Evolutionary conservation across 2,329 filamentous ascomycete genomes (phyloP).

Genomic region (Apiospora pterosperma): DNA sequence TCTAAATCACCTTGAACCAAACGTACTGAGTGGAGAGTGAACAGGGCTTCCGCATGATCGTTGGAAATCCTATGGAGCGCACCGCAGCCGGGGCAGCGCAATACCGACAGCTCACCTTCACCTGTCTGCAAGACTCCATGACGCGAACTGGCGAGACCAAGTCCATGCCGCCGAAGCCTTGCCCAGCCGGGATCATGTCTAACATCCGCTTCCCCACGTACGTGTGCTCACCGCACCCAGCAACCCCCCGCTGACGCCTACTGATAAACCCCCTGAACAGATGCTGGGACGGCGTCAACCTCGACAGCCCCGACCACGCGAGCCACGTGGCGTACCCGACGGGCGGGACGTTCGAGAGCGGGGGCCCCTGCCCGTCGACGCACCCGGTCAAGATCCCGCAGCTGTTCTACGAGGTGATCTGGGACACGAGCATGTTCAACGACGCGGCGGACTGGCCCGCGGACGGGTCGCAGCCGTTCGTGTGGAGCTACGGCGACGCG

Average conservation of each 20-base stretch:
- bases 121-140: conserved; percentile 1
- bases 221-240: conserved; percentile 7
- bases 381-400: conserved; percentile 32
- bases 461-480: conserved; percentile 28
- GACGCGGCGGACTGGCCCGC: conserved; percentile 30
- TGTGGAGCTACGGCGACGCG: conserved; percentile 25
- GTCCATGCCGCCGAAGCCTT: conserved; percentile 30
- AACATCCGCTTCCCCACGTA: conserved; percentile 42
- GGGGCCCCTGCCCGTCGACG: conserved; percentile 20
- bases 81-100: conserved; percentile 20
- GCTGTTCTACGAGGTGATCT: conserved; percentile 40
- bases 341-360: conserved; percentile 23
- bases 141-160: conserved; percentile 27
- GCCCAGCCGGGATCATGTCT: conserved; percentile 33
- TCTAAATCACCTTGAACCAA: not conserved
- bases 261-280: conserved; percentile 4
- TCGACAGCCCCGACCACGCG: conserved; percentile 45
- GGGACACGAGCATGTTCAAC: conserved; percentile 32
- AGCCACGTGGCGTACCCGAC: conserved; percentile 47
- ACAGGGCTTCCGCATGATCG: conserved; percentile 29
- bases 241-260: not conserved
- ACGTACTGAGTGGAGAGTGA: too few species aligned
- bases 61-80: conserved; percentile 25
- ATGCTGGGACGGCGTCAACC: conserved; percentile 53
- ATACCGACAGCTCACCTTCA: not conserved